A percentile compares a stretch with the other conserved stretches of the same genome.
phyloP scores from a whole-genome alignment of 225 moss, liverwort and hornwort genomes.

The Marchantia paleacea region DNA sequence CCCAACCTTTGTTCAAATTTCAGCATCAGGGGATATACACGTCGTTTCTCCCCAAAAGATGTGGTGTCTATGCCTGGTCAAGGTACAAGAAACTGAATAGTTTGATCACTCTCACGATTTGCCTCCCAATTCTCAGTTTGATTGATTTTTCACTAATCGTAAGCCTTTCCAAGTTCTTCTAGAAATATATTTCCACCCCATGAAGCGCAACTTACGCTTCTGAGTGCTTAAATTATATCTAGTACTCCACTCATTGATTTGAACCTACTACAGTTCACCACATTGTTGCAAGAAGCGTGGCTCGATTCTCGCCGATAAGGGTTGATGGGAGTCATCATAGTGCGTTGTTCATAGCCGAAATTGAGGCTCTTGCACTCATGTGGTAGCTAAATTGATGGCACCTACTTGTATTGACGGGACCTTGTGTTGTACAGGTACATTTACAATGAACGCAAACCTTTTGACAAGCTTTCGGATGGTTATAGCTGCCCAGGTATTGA shows the following conservation, averaged over 20 bases:
- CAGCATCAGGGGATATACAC: too few species aligned
- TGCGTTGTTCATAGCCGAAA: background rate
- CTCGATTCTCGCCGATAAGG: background rate
- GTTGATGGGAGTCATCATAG: background rate
- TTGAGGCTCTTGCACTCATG: background rate
- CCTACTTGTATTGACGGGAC: background rate
- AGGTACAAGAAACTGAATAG: background rate
- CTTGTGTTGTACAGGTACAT: conserved; percentile 62
- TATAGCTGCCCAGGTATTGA: conserved; percentile 76
- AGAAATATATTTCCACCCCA: too few species aligned
- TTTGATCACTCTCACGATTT: background rate
- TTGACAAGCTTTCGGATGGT: conserved; percentile 65
- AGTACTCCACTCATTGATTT: too few species aligned
- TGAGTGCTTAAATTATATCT: too few species aligned
- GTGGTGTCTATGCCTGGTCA: background rate
- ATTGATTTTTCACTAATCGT: too few species aligned
- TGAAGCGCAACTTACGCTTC: too few species aligned
- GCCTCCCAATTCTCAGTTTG: too few species aligned
- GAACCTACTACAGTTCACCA: background rate
- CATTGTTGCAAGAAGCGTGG: background rate
- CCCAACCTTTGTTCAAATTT: background rate
- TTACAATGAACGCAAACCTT: conserved; percentile 72
- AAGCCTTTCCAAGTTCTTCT: too few species aligned
- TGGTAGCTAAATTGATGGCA: background rate
- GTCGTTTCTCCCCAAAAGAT: too few species aligned